A percentile compares a stretch with the other conserved stretches of the same genome.
Evolutionary conservation across 2,329 filamentous ascomycete species (phyloP).

Genomic region (Cladophialophora carrionii): DNA sequence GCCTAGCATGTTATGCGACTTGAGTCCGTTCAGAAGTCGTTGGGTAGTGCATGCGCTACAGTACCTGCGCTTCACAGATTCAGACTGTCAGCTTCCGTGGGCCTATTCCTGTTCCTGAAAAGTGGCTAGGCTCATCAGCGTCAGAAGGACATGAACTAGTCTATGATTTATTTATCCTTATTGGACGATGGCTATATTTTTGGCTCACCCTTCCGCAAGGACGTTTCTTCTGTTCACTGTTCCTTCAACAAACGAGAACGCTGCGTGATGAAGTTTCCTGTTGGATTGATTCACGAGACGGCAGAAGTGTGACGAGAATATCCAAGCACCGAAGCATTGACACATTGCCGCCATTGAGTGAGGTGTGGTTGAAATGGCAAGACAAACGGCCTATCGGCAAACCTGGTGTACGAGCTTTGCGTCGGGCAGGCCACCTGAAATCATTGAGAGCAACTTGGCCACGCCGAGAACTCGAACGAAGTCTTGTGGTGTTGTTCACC

Average conservation of each 20-base stretch:
- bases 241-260: neutral
- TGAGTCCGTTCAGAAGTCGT: neutral
- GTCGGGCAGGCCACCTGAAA: neutral
- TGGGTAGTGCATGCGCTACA: neutral
- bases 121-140: neutral
- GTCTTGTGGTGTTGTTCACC: neutral
- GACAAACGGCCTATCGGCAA: neutral
- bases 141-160: neutral
- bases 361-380: neutral
- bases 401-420: neutral
- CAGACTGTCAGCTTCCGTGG: constrained; percentile 3
- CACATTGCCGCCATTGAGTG: neutral
- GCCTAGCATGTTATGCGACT: neutral
- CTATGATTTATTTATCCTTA: neutral
- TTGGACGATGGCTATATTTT: neutral
- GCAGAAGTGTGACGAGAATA: neutral
- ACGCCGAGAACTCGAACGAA: neutral
- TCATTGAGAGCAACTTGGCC: neutral
- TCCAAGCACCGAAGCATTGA: neutral
- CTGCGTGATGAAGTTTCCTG: neutral
- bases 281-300: neutral
- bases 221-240: neutral
- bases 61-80: neutral
- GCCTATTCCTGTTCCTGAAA: constrained; percentile 13
- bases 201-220: neutral